Base-by-base conservation (phyloP, 306 rosid species). In the Dalbergia oliveri region DNA sequence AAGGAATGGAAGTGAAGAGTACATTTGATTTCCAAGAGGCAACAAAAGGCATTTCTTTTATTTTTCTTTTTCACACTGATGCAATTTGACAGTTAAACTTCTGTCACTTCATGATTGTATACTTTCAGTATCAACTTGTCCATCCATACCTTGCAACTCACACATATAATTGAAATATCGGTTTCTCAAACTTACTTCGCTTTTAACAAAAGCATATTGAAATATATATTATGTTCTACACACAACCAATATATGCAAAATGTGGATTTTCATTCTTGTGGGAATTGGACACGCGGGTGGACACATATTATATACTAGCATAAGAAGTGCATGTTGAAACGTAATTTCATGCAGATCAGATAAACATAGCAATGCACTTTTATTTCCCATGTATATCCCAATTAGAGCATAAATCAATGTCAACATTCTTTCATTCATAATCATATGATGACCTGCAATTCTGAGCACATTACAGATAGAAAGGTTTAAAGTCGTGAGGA, bases 361-460 rank as follows among this genome's bases (percentile, higher is more conserved):
- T 33, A 65, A 50, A 65, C 60, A 51, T 50, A 50, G 69, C 43
- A 73, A 44, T 21, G 61, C 62, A 37, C 14, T 66, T 57, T 13
- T 74, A 39, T 56, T 62, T 41, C 80, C 19, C n/a, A 39, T 4
- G 39, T 23, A 45, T 11, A 21, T 68, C 62, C 51, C 65, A 71
- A 34, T 26, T 12, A 47, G 21, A 49, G 49, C 73, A 56, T 66
- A 9, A 49, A 78, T 45, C 79, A 11, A 9, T 39, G 72, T 23
- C 77, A 33, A 63, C 33, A 75, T 37, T 82, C 56, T 62, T 18
- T 33, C 71, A 49, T 51, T 67, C 73, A 69, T 19, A 75, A 75
- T 58, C 50, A 34, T 18, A 65, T 11, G 64, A 65, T 11, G 64
- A 75, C 65, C 47, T 66, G 23, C 50, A 66, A 41, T 57, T 41